Percentiles rank a stretch among this genome's conserved stretches.
Conservation (phyloP, 2,329 filamentous ascomycete species). For the Knufia petricola region DNA sequence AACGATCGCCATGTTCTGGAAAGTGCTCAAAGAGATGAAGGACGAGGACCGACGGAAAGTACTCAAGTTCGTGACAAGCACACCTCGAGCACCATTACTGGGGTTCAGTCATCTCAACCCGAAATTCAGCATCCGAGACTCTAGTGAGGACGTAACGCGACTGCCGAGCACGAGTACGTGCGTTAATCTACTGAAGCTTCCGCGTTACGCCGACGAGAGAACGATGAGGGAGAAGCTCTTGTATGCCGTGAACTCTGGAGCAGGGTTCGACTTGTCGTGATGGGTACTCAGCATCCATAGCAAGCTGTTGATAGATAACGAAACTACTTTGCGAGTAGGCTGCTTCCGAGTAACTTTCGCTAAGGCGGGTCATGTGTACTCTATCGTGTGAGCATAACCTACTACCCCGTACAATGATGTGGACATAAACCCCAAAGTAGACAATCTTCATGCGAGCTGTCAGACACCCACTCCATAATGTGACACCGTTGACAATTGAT, state of each 20-base stretch:
- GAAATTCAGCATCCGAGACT: constrained; percentile 80
- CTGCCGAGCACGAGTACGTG: constrained; percentile 92
- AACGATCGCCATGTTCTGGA: constrained; percentile 81
- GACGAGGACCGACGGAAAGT: constrained; percentile 75
- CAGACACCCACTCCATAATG: neutral
- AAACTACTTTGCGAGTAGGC: too few relatives aligned
- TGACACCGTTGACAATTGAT: neutral
- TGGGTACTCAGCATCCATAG: too few relatives aligned
- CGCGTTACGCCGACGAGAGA: constrained; percentile 60
- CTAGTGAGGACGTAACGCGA: constrained; percentile 62
- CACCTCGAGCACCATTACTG: constrained; percentile 76
- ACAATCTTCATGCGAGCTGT: neutral
- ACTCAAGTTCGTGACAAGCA: constrained; percentile 91
- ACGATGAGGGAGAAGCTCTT: constrained; percentile 69
- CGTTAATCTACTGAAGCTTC: constrained; percentile 87
- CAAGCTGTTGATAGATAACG: too few relatives aligned
- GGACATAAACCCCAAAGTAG: neutral
- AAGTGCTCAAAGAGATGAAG: constrained; percentile 65
- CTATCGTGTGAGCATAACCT: too few relatives aligned
- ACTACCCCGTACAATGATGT: neutral
- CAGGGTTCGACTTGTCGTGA: constrained; percentile 69
- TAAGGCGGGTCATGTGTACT: neutral
- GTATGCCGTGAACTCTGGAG: constrained; percentile 80
- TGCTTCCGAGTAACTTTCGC: neutral
- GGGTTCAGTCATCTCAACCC: constrained; percentile 82